A percentile compares a stretch with the other conserved stretches of the same genome.
Conservation (phyloP, 192 early-diverging fungal species). For the Phycomyces nitens region DNA sequence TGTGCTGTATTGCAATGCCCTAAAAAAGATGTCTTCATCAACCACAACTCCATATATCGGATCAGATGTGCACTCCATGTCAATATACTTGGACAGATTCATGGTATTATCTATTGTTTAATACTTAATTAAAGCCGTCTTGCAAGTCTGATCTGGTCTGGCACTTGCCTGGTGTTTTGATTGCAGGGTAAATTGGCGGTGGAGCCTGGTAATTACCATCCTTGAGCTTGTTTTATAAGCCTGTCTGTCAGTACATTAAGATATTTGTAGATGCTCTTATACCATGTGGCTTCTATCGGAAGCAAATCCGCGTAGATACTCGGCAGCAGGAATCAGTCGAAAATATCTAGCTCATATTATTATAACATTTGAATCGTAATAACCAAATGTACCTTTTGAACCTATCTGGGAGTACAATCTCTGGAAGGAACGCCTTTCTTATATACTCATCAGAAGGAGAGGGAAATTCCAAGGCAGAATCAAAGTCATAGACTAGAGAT, state of each 20-base stretch:
- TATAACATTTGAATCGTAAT: no score
- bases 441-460: constrained; percentile 5
- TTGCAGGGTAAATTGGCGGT: constrained; percentile 8
- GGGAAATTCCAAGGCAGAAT: constrained; percentile 15
- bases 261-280: neutral
- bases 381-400: constrained; percentile 20
- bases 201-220: constrained; percentile 17
- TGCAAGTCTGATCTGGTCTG: no score
- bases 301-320: constrained; percentile 15
- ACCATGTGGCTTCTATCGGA: constrained; percentile 31
- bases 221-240: neutral
- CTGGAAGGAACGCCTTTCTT: constrained; percentile 11
- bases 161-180: constrained; percentile 7
- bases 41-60: constrained; percentile 14
- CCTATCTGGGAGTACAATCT: neutral
- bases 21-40: neutral
- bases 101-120: constrained; percentile 1
- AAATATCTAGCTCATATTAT: constrained; percentile 12
- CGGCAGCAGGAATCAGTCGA: constrained; percentile 14
- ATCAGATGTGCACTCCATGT: constrained; percentile 6
- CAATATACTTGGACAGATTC: constrained; percentile 17
- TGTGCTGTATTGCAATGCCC: no score
- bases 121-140: no score
- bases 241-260: neutral
- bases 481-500: constrained; percentile 19